These are phyloP conservation scores for Suillus bovinus DNA, from an alignment of 768 basidiomycete species.

Conservation along the genomic window DNA sequence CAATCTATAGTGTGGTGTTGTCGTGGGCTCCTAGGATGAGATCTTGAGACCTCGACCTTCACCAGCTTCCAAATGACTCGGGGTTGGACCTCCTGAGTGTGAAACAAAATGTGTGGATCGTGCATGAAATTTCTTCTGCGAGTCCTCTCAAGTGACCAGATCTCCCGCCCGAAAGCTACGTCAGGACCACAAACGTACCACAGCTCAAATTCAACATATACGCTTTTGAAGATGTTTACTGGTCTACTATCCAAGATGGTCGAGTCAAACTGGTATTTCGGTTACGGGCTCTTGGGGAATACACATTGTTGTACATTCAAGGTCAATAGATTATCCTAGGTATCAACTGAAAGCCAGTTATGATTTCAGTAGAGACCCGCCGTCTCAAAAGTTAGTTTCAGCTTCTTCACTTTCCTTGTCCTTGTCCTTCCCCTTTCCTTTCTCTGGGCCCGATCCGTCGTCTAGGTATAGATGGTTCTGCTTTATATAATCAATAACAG, in stretches of 20 bases:
- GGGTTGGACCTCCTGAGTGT: neutral
- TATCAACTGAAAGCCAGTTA: neutral
- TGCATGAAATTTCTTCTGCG: neutral
- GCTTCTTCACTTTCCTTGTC: slow-evolving; percentile 28
- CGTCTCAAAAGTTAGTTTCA: neutral
- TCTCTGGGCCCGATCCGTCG: slow-evolving; percentile 42
- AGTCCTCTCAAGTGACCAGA: neutral
- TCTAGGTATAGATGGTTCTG: slow-evolving; percentile 76
- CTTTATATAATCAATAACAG: slow-evolving; percentile 94
- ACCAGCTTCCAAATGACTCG: too few species aligned
- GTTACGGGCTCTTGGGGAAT: neutral
- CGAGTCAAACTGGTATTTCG: neutral
- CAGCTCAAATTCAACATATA: neutral
- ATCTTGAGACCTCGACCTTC: too few species aligned
- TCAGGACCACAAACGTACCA: neutral
- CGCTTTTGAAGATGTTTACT: neutral
- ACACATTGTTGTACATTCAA: neutral
- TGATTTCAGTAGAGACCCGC: neutral
- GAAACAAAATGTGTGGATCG: neutral
- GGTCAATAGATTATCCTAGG: neutral
- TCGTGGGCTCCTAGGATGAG: too few species aligned
- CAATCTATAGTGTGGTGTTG: too few species aligned
- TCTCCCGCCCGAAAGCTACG: neutral
- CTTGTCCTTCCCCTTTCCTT: slow-evolving; percentile 42
- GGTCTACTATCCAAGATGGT: neutral